Evolutionary conservation across 345 rosid genomes (phyloP).

Genomic region (Eucalyptus fibrosa): DNA sequence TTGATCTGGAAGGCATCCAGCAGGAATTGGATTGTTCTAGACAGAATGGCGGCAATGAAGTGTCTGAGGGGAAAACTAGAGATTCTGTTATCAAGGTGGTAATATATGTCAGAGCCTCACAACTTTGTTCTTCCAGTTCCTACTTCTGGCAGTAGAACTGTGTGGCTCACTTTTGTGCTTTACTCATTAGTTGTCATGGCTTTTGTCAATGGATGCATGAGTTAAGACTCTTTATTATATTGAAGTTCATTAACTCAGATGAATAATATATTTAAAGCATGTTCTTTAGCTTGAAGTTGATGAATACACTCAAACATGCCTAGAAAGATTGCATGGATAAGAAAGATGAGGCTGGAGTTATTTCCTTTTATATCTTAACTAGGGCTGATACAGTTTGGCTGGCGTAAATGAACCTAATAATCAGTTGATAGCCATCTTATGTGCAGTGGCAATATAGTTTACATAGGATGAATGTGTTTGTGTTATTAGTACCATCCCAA

Average conservation of each 20-base stretch:
- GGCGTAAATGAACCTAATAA: neutral
- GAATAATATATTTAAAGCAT: neutral
- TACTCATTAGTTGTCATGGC: neutral
- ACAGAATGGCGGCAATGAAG: slow-evolving; percentile 7
- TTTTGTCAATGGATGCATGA: neutral
- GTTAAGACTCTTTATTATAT: neutral
- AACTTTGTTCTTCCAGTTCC: neutral
- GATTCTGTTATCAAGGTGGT: slow-evolving; percentile 16
- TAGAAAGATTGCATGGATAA: neutral
- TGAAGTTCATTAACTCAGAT: neutral
- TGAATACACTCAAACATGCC: neutral
- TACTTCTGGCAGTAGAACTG: neutral
- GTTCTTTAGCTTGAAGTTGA: neutral
- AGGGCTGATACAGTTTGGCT: neutral
- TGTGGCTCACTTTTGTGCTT: neutral
- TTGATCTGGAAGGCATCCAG: slow-evolving; percentile 3
- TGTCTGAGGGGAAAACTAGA: slow-evolving; percentile 15
- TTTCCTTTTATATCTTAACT: neutral
- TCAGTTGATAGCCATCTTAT: neutral
- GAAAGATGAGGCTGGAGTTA: neutral
- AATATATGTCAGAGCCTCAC: neutral
- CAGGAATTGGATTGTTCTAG: slow-evolving; percentile 7
- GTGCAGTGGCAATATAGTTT: neutral
- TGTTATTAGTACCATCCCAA: neutral
- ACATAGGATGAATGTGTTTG: neutral